phyloP scores from a whole-genome alignment of 176 grass and related monocot species.

The Thalia dealbata region DNA sequence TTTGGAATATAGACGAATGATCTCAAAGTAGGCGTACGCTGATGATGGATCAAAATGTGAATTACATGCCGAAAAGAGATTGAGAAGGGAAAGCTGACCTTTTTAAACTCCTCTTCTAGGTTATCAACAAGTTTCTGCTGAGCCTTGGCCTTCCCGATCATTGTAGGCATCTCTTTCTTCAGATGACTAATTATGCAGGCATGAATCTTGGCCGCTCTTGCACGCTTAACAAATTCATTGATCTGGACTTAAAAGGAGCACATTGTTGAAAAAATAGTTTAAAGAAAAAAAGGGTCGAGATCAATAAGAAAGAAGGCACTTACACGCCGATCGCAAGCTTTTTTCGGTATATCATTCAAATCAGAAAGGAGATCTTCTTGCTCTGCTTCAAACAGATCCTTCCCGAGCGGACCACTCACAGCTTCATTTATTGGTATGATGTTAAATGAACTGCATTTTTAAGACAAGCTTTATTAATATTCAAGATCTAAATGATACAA shows the following conservation, averaged over 20 bases:
- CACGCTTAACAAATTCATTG: conserved; percentile 79
- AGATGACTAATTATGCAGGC: conserved; percentile 65
- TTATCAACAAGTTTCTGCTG: conserved; percentile 58
- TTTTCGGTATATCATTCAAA: conserved; percentile 93
- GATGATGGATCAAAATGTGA: neutral
- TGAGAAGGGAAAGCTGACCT: conserved; percentile 16
- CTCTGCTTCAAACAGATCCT: conserved; percentile 92
- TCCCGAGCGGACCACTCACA: conserved; percentile 64
- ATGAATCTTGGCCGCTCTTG: conserved; percentile 50
- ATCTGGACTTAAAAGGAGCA: conserved; percentile 27
- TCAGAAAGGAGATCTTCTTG: conserved; percentile 97
- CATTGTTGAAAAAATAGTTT: neutral
- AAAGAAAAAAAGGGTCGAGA: neutral
- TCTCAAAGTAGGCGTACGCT: neutral
- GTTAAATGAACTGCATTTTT: conserved; percentile 77
- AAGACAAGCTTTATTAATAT: neutral
- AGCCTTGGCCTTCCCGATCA: conserved; percentile 72
- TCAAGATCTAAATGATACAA: neutral
- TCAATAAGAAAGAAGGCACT: conserved; percentile 3
- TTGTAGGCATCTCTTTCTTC: conserved; percentile 68
- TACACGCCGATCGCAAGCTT: conserved; percentile 88
- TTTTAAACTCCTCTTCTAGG: conserved; percentile 48
- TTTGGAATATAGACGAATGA: neutral
- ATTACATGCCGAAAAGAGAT: neutral
- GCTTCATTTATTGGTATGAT: conserved; percentile 87